Base-by-base conservation (phyloP, 768 basidiomycete genomes). In the Amanita jacksonii region DNA sequence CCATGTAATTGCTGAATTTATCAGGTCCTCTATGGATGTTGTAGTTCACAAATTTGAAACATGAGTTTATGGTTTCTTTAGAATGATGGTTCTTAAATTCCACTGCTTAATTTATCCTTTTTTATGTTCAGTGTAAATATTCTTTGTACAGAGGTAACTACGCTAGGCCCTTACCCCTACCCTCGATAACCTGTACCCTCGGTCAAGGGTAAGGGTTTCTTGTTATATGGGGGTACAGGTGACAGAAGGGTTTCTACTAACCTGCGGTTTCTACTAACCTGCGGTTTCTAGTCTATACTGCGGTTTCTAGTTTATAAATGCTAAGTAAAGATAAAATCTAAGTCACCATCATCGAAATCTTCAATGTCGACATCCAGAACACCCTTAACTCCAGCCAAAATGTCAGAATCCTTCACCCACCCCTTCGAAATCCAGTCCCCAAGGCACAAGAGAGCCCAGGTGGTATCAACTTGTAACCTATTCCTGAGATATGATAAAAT, bases 11-110 rank as follows among this genome's bases (percentile, higher is more conserved):
- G 36, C 2, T 22, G 19, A 35, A 23, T 24, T 38, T 16, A 18
- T 38, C 19, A 87, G 85, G 57, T 79, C 80, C 20, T 81, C 84
- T 3, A 70, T 86, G 64, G 84, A 87, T 55, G 62, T 87, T 33
- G 83, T 85, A 7, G 74, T 87, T 3, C 81, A 83, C 49, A 79
- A 85, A 23, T n/a, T 19, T 16, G 10, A 33, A 37, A 36, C 15
- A 35, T 22, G 20, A 3, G 16, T 1, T 18, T 16, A 10, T 30
- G 25, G 28, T 18, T 15, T 25, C 12, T 23, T 25, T 28, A 22
- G 24, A 39, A n/a, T n/a, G n/a, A n/a, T n/a, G n/a, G n/a, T n/a
- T n/a, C n/a, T n/a, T n/a, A n/a, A n/a, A n/a, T n/a, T n/a, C n/a
- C n/a, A n/a, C 4, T 39, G 22, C n/a, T n/a, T n/a, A n/a, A n/a